Conservation (phyloP, 345 rosid species). For the Ceriops zippeliana region DNA sequence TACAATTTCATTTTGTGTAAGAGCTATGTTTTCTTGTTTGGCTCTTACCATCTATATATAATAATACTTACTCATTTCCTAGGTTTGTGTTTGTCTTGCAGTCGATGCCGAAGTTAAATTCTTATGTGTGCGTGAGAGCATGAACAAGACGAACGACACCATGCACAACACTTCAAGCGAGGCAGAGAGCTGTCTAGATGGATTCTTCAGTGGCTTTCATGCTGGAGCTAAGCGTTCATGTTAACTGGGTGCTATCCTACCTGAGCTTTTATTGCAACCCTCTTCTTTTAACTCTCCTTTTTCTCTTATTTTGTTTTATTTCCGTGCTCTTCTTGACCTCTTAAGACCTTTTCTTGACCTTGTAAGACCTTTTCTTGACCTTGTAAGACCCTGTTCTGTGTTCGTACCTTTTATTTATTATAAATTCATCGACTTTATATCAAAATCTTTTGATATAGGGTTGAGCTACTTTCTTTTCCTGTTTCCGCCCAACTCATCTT, state of each 20-base stretch:
- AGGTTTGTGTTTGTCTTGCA: constrained; percentile 9
- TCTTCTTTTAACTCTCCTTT: background rate
- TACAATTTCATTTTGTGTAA: no score
- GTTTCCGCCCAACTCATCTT: constrained; percentile 51
- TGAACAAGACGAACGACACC: background rate
- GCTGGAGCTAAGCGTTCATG: constrained; percentile 19
- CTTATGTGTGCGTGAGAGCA: constrained; percentile 9
- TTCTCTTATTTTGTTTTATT: background rate
- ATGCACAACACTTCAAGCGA: background rate
- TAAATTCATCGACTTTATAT: constrained; percentile 1
- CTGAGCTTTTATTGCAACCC: constrained; percentile 55
- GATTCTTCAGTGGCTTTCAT: constrained; percentile 5
- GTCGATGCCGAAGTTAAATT: constrained; percentile 12
- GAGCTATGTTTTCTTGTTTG: no score
- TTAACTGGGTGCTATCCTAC: constrained; percentile 70
- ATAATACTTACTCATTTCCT: background rate
- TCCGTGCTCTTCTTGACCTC: constrained; percentile 80
- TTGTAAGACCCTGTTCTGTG: constrained; percentile 64
- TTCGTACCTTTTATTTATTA: background rate
- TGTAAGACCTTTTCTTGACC: constrained; percentile 99
- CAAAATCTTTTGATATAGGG: constrained; percentile 18
- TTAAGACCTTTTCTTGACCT: constrained; percentile 99
- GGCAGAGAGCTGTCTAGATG: background rate
- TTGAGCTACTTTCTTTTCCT: constrained; percentile 3
- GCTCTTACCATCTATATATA: no score